Conservation (phyloP, 2,329 filamentous ascomycete genomes). For the Sporothrix brunneoviolacea region DNA sequence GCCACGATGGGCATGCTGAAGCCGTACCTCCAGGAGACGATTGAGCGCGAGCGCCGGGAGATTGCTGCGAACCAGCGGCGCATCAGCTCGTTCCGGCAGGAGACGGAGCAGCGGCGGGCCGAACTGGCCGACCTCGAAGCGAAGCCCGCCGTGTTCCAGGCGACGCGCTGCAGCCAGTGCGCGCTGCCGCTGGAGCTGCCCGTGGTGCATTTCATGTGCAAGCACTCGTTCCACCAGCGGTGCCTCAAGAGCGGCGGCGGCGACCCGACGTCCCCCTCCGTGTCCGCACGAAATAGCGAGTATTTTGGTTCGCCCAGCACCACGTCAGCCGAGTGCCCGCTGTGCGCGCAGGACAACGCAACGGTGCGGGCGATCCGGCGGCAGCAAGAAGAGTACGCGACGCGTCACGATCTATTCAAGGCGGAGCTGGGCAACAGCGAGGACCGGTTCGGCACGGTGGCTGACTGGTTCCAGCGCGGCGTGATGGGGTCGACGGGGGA, state of each 20-base stretch:
- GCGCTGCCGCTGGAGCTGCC: conserved; percentile 73
- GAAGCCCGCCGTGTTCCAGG: conserved; percentile 84
- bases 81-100: conserved; percentile 74
- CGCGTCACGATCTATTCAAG: conserved; percentile 82
- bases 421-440: conserved; percentile 69
- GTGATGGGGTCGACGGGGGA: conserved; percentile 60
- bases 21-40: conserved; percentile 80
- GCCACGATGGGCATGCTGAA: conserved; percentile 98
- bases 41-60: conserved; percentile 79
- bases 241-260: conserved; percentile 56
- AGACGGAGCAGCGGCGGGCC: conserved; percentile 71
- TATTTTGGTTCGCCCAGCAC: too few relatives aligned
- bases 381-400: conserved; percentile 79
- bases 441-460: conserved; percentile 83
- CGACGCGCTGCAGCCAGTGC: conserved; percentile 81
- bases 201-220: conserved; percentile 92
- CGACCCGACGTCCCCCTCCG: conserved; percentile 44
- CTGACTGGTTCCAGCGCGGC: conserved; percentile 90
- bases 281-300: too few relatives aligned
- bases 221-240: conserved; percentile 91
- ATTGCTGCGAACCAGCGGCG: conserved; percentile 73
- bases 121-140: conserved; percentile 71
- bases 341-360: conserved; percentile 76
- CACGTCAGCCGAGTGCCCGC: conserved; percentile 64
- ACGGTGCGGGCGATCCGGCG: conserved; percentile 82